Percentiles rank a stretch among this genome's conserved stretches.
Conservation (phyloP, 257 asterid species). For the Voacanga thouarsii region DNA sequence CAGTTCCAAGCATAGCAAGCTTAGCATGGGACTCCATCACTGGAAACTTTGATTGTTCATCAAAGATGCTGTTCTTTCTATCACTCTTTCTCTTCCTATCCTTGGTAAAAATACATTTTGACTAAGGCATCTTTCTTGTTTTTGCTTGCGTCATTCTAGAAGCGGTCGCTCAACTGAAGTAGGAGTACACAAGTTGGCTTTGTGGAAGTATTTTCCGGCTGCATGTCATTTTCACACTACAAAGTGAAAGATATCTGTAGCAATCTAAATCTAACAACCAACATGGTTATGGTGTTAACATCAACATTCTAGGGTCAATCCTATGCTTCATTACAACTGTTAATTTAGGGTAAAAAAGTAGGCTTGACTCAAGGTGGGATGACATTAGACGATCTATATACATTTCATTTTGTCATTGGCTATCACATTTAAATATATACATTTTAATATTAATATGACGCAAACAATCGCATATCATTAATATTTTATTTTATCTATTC, state of each 20-base stretch:
- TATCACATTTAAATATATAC: no score
- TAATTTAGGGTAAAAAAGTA: background rate
- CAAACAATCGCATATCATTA: no score
- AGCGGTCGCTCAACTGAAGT: background rate
- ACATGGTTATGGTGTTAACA: background rate
- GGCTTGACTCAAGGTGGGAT: background rate
- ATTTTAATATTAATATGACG: no score
- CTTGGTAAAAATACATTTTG: slow-evolving; percentile 29
- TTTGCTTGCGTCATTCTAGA: background rate
- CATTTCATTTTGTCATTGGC: no score
- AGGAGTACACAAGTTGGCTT: background rate
- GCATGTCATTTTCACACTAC: background rate
- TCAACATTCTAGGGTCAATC: background rate
- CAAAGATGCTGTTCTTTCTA: slow-evolving; percentile 48
- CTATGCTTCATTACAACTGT: background rate
- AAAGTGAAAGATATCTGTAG: background rate
- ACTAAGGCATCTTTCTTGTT: background rate
- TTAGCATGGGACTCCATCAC: slow-evolving; percentile 48
- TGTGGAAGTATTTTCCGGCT: background rate
- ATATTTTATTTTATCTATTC: no score
- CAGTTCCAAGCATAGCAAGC: slow-evolving; percentile 49
- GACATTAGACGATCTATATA: no score
- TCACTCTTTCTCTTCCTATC: slow-evolving; percentile 48
- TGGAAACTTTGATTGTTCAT: slow-evolving; percentile 34
- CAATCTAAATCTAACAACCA: background rate